Conservation (phyloP, 306 rosid species). For the Acmispon strigosus region DNA sequence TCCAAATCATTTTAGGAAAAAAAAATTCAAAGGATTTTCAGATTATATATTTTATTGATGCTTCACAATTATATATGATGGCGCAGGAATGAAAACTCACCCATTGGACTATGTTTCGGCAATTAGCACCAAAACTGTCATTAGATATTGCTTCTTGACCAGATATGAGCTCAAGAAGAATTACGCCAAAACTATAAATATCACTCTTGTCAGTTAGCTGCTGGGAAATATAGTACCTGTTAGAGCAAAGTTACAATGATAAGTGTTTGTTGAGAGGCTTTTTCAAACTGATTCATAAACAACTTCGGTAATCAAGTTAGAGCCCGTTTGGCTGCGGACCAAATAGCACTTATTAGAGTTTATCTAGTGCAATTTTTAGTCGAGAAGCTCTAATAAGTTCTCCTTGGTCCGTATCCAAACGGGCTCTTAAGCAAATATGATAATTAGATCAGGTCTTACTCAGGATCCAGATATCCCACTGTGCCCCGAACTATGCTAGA, state of each 20-base stretch:
- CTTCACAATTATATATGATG: too few relatives aligned
- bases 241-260: neutral
- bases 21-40: too few relatives aligned
- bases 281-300: neutral
- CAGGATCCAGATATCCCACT: slow-evolving; percentile 95
- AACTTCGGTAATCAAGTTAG: neutral
- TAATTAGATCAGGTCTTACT: slow-evolving; percentile 49
- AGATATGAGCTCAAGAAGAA: slow-evolving; percentile 95
- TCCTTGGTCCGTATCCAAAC: too few relatives aligned
- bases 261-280: neutral
- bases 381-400: too few relatives aligned
- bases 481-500: slow-evolving; percentile 97
- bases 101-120: slow-evolving; percentile 96
- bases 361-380: too few relatives aligned
- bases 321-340: neutral
- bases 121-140: slow-evolving; percentile 82
- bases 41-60: too few relatives aligned
- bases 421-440: neutral
- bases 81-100: slow-evolving; percentile 42
- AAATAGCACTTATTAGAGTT: too few relatives aligned
- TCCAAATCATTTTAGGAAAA: too few relatives aligned
- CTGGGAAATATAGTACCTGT: slow-evolving; percentile 95
- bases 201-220: slow-evolving; percentile 97
- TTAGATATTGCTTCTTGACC: slow-evolving; percentile 99
- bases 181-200: slow-evolving; percentile 89